Conservation (phyloP, 108 stramenopile species). For the Cylindrotheca closterium region DNA sequence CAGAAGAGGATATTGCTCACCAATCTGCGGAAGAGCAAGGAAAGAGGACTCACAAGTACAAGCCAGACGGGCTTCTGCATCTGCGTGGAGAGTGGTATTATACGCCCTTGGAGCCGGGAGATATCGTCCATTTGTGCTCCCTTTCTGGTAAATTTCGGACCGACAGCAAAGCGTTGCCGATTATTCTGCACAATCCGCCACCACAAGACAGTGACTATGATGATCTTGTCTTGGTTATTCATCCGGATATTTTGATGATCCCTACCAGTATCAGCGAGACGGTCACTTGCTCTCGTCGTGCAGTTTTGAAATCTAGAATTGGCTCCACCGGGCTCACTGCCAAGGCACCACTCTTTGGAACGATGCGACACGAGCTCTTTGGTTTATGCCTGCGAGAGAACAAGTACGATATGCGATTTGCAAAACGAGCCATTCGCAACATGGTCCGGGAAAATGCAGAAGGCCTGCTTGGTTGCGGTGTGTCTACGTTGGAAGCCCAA, state of each 20-base stretch:
- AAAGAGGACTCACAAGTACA: background rate
- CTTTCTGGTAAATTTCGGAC: slow-evolving; percentile 67
- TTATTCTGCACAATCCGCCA: slow-evolving; percentile 61
- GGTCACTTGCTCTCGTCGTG: slow-evolving; percentile 61
- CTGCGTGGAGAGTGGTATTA: slow-evolving; percentile 84
- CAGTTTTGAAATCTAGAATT: slow-evolving; percentile 63
- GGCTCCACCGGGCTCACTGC: slow-evolving; percentile 72
- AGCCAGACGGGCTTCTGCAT: slow-evolving; percentile 56
- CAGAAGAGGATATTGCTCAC: background rate
- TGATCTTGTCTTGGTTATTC: slow-evolving; percentile 72
- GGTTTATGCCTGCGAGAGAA: slow-evolving; percentile 55
- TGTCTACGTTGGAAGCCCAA: slow-evolving; percentile 50
- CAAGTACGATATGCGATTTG: slow-evolving; percentile 50
- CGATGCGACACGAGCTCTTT: slow-evolving; percentile 83
- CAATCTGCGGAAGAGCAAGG: background rate
- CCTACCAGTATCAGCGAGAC: slow-evolving; percentile 81
- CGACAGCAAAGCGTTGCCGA: slow-evolving; percentile 66
- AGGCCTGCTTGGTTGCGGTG: slow-evolving; percentile 62
- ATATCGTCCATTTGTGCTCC: slow-evolving; percentile 76
- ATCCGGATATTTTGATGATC: slow-evolving; percentile 82
- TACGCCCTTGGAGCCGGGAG: slow-evolving; percentile 50
- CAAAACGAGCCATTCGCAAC: slow-evolving; percentile 30
- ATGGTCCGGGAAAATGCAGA: slow-evolving; percentile 70
- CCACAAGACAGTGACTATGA: slow-evolving; percentile 54
- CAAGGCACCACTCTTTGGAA: slow-evolving; percentile 71